Conservation (phyloP, 257 asterid species). For the Solanum sejunctum region DNA sequence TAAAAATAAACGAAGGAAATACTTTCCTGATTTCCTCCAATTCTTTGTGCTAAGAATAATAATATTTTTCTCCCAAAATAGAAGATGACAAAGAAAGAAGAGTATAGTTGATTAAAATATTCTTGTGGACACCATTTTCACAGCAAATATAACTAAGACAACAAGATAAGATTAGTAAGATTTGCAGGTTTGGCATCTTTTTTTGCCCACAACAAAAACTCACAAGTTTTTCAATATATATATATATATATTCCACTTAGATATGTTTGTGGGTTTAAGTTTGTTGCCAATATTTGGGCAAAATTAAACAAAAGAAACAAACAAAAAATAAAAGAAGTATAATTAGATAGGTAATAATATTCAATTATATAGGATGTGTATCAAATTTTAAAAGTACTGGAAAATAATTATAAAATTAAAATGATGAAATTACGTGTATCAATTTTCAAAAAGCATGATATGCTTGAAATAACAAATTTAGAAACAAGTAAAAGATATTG, state of each 20-base stretch:
- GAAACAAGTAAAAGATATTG: background rate
- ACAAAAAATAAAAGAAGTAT: background rate
- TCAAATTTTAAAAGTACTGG: no score
- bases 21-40: background rate
- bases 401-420: background rate
- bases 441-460: background rate
- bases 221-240: background rate
- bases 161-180: background rate
- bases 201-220: background rate
- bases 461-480: background rate
- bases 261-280: background rate
- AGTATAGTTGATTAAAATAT: background rate
- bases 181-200: background rate
- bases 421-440: background rate
- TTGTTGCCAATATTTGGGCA: background rate
- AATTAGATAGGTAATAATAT: background rate
- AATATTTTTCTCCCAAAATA: background rate
- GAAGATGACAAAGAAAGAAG: background rate
- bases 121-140: background rate
- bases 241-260: background rate
- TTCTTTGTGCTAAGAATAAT: background rate
- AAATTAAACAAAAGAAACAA: background rate
- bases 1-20: background rate
- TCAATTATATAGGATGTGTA: background rate
- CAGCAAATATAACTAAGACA: background rate